A percentile compares a stretch with the other conserved stretches of the same genome.
Evolutionary conservation across 805 yeast species (phyloP).

Genomic region (Saccharomycopsis sp.): DNA sequence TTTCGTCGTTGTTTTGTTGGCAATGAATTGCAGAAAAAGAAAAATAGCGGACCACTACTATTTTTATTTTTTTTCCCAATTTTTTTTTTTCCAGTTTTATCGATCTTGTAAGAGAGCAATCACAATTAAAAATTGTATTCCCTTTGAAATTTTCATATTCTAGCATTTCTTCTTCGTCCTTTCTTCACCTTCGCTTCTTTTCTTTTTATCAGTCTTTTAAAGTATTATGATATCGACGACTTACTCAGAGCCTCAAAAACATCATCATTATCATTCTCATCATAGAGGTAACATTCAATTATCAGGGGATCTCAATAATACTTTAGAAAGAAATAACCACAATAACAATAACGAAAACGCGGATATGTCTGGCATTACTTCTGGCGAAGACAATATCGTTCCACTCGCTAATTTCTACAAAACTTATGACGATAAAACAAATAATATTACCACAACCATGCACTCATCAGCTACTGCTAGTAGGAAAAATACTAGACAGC

Average conservation of each 20-base stretch:
- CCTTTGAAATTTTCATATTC: too few species aligned
- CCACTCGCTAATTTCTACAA: neutral
- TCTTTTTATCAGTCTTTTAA: too few species aligned
- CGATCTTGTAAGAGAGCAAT: too few species aligned
- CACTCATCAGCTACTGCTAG: slow-evolving; percentile 1
- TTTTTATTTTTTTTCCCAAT: too few species aligned
- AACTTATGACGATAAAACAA: neutral
- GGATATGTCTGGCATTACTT: too few species aligned
- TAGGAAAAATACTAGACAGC: slow-evolving; percentile 6
- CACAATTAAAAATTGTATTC: too few species aligned
- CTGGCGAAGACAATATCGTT: neutral
- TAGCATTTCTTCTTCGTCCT: too few species aligned
- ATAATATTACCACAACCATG: neutral
- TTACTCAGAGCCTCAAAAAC: neutral
- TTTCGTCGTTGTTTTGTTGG: too few species aligned
- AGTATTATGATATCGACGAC: slow-evolving; percentile 1
- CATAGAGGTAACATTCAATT: neutral
- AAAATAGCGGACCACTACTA: too few species aligned
- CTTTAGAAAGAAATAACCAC: neutral
- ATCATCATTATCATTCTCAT: neutral
- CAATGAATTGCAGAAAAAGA: too few species aligned
- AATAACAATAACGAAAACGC: neutral
- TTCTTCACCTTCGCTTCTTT: too few species aligned
- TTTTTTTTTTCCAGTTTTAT: too few species aligned
- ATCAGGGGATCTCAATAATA: neutral